Evolutionary conservation across 2,329 filamentous ascomycete genomes (phyloP), one percentile per base, ranked within the genome.

Genomic region (Talaromyces sp.): DNA sequence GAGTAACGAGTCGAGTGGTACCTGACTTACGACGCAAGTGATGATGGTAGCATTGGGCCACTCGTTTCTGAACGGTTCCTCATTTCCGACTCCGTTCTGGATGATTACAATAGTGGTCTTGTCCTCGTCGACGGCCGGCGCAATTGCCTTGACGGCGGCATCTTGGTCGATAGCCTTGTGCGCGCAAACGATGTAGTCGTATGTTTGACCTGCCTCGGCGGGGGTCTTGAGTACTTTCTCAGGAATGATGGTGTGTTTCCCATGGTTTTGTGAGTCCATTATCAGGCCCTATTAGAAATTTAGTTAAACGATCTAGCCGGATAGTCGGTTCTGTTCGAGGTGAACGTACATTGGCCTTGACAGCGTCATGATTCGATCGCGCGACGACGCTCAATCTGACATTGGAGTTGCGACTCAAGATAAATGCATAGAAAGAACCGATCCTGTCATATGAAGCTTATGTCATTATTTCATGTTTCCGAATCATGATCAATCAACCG

Each of bases 401-500:
- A 23, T 71, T 72, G 2, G 76, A 65, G 35, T 71, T 73, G 2
- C 80, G 77, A 59, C 75, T 78, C 0, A 85, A 68, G 39, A 85
- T 79, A 63, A 84, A 85, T 7, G 82, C 80, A 67, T 86, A 86
- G 66, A 86, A 85, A 1, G 82, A 83, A 31, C 83, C 83, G 58
- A 85, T 84, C 0, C 83, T 84, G 52, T 25, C 2, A n/a, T 21
- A 25, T 9, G 3, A 25, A 16, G 7, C 4, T 40, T 3, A 8
- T 8, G 4, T 42, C 3, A 18, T 21, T n/a, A 5, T 35, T 1
- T 55, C 28, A 50, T 14, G 14, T 44, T 18, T 12, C 2, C 28
- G 0, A 40, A 39, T 48, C 11, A 7, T 5, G 1, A 12, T 18
- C 0, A 5, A 2, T 14, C 3, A 3, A 28, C 28, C 28, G 28